Evolutionary conservation across 179 eudicot species (phyloP).

Genomic region (Beta corolliflora): DNA sequence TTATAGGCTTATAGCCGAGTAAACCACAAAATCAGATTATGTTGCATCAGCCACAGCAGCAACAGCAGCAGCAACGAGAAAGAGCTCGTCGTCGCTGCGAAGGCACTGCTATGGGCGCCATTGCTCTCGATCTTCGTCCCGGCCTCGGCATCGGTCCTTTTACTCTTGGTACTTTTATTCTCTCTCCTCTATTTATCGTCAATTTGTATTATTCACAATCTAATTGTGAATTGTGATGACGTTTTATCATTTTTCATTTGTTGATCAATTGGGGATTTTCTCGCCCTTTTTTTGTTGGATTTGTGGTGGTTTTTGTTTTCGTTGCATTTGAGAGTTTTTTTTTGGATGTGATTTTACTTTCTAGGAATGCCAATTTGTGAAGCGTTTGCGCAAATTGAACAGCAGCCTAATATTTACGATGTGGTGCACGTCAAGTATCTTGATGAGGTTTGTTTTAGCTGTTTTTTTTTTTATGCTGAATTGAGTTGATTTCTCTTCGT

Average conservation of each 20-base stretch:
- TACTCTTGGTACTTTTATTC: slow-evolving; percentile 54
- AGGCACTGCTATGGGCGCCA: slow-evolving; percentile 91
- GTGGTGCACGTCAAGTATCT: slow-evolving; percentile 93
- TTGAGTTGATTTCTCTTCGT: not conserved
- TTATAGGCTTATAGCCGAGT: slow-evolving; percentile 34
- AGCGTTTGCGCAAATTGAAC: slow-evolving; percentile 89
- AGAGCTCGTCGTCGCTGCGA: slow-evolving; percentile 78
- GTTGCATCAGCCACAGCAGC: slow-evolving; percentile 21
- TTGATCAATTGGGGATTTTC: not conserved
- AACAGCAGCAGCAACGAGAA: slow-evolving; percentile 22
- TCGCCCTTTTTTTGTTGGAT: not conserved
- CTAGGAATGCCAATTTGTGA: slow-evolving; percentile 99
- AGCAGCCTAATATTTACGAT: slow-evolving; percentile 91
- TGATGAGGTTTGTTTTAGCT: slow-evolving; percentile 63
- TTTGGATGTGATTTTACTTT: not conserved
- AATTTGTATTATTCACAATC: not conserved
- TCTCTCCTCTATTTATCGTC: not conserved
- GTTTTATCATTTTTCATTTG: not conserved
- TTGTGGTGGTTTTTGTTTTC: not conserved
- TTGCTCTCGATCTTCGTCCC: slow-evolving; percentile 90
- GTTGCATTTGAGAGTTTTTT: not conserved
- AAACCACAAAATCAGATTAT: not conserved
- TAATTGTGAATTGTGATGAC: too few relatives aligned
- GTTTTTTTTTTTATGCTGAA: not conserved
- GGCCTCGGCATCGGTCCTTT: slow-evolving; percentile 89